Evolutionary conservation across 2,329 filamentous ascomycete genomes (phyloP).

Genomic region (Diplodia intermedia): DNA sequence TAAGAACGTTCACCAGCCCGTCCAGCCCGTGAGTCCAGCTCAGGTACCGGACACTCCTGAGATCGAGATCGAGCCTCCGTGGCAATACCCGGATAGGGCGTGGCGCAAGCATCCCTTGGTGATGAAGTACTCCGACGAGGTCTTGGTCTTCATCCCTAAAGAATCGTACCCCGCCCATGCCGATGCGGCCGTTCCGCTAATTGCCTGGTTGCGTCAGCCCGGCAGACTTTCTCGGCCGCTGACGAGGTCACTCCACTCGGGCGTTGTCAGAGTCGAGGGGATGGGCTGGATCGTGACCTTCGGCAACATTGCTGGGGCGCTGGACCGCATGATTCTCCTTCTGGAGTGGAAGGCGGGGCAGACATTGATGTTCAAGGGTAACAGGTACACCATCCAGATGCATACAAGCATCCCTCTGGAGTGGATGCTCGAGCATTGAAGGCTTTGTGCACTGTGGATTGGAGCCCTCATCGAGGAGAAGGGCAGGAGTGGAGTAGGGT

Average conservation of each 20-base stretch:
- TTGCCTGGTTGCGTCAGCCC: slow-evolving; percentile 12
- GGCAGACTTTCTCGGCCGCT: not conserved
- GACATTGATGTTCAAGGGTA: slow-evolving; percentile 1
- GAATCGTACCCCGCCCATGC: not conserved
- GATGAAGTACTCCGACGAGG: not conserved
- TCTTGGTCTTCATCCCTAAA: slow-evolving; percentile 12
- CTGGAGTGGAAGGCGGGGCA: slow-evolving; percentile 17
- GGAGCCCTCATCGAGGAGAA: too few species aligned
- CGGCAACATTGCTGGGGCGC: slow-evolving; percentile 1
- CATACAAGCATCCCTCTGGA: slow-evolving; percentile 4
- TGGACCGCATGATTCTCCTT: slow-evolving; percentile 12
- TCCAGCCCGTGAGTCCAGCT: not conserved
- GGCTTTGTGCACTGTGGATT: not conserved
- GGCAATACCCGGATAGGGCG: not conserved
- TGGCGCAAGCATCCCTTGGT: slow-evolving; percentile 12
- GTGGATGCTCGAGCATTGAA: not conserved
- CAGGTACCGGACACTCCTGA: not conserved
- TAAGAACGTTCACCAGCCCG: not conserved
- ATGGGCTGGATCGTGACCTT: slow-evolving; percentile 11
- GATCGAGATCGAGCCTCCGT: not conserved
- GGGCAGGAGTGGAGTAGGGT: too few species aligned
- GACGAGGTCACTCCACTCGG: slow-evolving; percentile 2
- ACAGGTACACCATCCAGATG: slow-evolving; percentile 3
- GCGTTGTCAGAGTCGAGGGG: not conserved
- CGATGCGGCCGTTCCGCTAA: not conserved